phyloP scores from a whole-genome alignment of 345 rosid genomes.

The Abelmoschus esculentus region DNA sequence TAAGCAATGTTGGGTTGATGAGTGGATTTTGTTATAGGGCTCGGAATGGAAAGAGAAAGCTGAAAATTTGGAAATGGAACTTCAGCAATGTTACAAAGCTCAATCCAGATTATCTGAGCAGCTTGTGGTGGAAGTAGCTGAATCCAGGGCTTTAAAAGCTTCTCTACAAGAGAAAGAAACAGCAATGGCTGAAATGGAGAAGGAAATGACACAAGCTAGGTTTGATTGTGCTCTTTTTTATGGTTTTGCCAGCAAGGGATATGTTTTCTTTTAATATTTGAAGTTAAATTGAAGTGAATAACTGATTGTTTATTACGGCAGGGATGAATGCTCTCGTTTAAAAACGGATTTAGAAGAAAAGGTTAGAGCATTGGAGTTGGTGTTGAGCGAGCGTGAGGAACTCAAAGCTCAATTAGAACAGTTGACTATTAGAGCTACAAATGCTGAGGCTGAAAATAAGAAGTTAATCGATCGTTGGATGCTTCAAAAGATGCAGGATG shows the following conservation, averaged over 20 bases:
- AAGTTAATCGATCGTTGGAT: constrained; percentile 93
- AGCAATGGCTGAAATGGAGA: constrained; percentile 38
- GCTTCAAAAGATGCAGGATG: constrained; percentile 96
- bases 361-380: constrained; percentile 50
- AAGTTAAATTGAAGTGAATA: not conserved
- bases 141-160: constrained; percentile 64
- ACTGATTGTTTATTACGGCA: constrained; percentile 18
- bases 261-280: not conserved
- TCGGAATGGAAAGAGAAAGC: constrained; percentile 96
- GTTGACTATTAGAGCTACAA: constrained; percentile 53
- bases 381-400: constrained; percentile 53
- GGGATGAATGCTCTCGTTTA: constrained; percentile 56
- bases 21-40: constrained; percentile 37
- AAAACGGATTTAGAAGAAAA: constrained; percentile 60
- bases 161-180: constrained; percentile 65
- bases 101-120: constrained; percentile 86
- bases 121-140: constrained; percentile 83
- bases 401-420: constrained; percentile 53
- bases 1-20: not conserved
- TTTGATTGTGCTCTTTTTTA: constrained; percentile 12
- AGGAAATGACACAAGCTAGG: constrained; percentile 47
- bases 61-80: constrained; percentile 63
- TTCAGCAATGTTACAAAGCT: constrained; percentile 90
- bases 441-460: constrained; percentile 83
- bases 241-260: not conserved